These are phyloP conservation scores for Aureobasidium sp. DNA, from an alignment of 2,329 filamentous ascomycete species.

Conservation along the genomic window DNA sequence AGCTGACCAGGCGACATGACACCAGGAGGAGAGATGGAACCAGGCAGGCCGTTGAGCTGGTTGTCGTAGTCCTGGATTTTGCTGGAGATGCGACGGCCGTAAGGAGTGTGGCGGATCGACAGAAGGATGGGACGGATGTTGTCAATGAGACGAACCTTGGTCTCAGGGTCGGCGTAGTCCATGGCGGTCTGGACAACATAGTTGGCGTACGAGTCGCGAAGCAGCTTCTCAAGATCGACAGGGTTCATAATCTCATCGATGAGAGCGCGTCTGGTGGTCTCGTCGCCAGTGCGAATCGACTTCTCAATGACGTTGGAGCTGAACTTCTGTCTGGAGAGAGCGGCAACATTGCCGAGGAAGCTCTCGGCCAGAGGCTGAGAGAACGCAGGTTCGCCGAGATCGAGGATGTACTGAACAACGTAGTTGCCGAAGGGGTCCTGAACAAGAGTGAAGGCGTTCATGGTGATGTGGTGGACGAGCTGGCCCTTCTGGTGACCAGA, in stretches of 20 bases:
- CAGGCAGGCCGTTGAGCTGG: slow-evolving; percentile 3
- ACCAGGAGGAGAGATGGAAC: not conserved
- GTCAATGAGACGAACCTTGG: slow-evolving; percentile 71
- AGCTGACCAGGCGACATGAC: slow-evolving; percentile 10
- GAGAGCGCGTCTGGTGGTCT: slow-evolving; percentile 67
- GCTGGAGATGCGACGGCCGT: slow-evolving; percentile 85
- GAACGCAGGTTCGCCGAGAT: slow-evolving; percentile 78
- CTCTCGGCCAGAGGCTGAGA: slow-evolving; percentile 79
- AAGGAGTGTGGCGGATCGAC: slow-evolving; percentile 79
- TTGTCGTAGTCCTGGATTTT: slow-evolving; percentile 61
- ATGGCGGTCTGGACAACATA: slow-evolving; percentile 97
- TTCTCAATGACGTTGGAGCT: slow-evolving; percentile 99
- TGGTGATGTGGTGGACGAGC: slow-evolving; percentile 79
- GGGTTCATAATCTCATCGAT: slow-evolving; percentile 71
- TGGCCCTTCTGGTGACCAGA: slow-evolving; percentile 80
- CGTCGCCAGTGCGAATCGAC: slow-evolving; percentile 68
- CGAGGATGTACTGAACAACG: slow-evolving; percentile 95
- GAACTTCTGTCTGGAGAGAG: slow-evolving; percentile 91
- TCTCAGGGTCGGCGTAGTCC: slow-evolving; percentile 68
- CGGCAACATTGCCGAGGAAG: slow-evolving; percentile 64
- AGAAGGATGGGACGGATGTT: slow-evolving; percentile 77
- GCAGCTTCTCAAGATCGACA: slow-evolving; percentile 74
- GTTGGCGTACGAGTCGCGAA: slow-evolving; percentile 91
- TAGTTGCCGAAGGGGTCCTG: slow-evolving; percentile 99
- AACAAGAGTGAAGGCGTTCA: slow-evolving; percentile 78